phyloP scores from a whole-genome alignment of 768 basidiomycete species.

The Tricholomella constricta region DNA sequence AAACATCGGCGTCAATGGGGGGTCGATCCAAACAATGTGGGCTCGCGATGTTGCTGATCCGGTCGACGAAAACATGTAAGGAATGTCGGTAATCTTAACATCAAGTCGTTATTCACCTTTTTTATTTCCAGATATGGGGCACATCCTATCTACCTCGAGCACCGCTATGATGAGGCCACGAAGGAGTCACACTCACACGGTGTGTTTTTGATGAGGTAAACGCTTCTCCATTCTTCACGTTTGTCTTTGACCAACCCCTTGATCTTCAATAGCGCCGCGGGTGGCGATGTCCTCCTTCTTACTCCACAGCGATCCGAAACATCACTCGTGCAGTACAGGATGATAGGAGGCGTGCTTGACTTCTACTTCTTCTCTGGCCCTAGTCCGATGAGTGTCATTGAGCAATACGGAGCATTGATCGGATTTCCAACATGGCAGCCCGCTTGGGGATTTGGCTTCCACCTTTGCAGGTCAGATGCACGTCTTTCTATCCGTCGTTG shows the following conservation, averaged over 20 bases:
- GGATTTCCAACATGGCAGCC: slow-evolving; percentile 75
- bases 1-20: slow-evolving; percentile 54
- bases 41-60: slow-evolving; percentile 64
- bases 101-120: not conserved
- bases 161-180: slow-evolving; percentile 58
- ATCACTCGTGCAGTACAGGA: slow-evolving; percentile 71
- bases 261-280: slow-evolving; percentile 50
- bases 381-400: slow-evolving; percentile 58
- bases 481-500: not conserved
- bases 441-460: slow-evolving; percentile 78
- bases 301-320: slow-evolving; percentile 55
- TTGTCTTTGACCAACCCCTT: slow-evolving; percentile 1
- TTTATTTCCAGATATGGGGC: slow-evolving; percentile 57
- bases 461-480: slow-evolving; percentile 57
- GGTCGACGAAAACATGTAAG: slow-evolving; percentile 66
- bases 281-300: slow-evolving; percentile 68
- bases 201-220: slow-evolving; percentile 70
- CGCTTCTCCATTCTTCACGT: not conserved
- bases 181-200: slow-evolving; percentile 66
- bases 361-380: slow-evolving; percentile 77
- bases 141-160: slow-evolving; percentile 73
- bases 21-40: slow-evolving; percentile 72
- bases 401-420: slow-evolving; percentile 69
- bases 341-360: slow-evolving; percentile 75
- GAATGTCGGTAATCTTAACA: slow-evolving; percentile 3